phyloP scores from a whole-genome alignment of 257 asterid species.

The Sherardia arvensis region DNA sequence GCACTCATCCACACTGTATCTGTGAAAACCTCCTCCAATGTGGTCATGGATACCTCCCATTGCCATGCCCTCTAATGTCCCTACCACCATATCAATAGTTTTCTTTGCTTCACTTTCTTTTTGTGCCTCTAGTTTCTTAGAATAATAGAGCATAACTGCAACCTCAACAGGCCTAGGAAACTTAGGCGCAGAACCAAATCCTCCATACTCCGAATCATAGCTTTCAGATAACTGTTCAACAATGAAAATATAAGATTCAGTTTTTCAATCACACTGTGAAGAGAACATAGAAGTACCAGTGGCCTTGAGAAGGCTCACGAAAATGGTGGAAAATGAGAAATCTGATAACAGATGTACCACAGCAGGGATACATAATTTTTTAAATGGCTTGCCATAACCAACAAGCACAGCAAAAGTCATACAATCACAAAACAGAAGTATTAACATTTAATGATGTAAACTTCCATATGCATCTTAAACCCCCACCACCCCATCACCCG shows the following conservation, averaged over 20 bases:
- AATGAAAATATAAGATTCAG: slow-evolving; percentile 1
- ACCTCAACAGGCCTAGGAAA: slow-evolving; percentile 94
- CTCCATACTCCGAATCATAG: slow-evolving; percentile 69
- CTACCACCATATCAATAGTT: slow-evolving; percentile 45
- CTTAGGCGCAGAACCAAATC: slow-evolving; percentile 96
- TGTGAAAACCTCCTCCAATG: slow-evolving; percentile 92
- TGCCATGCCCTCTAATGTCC: slow-evolving; percentile 76
- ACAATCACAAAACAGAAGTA: background rate
- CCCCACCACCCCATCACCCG: background rate
- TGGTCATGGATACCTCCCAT: slow-evolving; percentile 94
- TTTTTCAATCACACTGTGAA: background rate
- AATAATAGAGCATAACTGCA: slow-evolving; percentile 76
- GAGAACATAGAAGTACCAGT: background rate
- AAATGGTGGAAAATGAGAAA: background rate
- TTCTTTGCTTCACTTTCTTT: slow-evolving; percentile 59
- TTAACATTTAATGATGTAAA: background rate
- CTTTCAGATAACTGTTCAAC: slow-evolving; percentile 52
- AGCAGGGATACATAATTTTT: background rate
- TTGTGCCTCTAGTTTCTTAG: slow-evolving; percentile 47
- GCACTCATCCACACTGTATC: slow-evolving; percentile 98
- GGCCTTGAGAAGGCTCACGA: background rate
- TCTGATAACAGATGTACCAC: background rate
- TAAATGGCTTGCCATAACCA: background rate
- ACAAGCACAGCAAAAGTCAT: background rate
- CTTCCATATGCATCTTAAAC: no score